Base-by-base conservation (phyloP, 2,329 filamentous ascomycete species). In the Dissoconium aciculare region DNA sequence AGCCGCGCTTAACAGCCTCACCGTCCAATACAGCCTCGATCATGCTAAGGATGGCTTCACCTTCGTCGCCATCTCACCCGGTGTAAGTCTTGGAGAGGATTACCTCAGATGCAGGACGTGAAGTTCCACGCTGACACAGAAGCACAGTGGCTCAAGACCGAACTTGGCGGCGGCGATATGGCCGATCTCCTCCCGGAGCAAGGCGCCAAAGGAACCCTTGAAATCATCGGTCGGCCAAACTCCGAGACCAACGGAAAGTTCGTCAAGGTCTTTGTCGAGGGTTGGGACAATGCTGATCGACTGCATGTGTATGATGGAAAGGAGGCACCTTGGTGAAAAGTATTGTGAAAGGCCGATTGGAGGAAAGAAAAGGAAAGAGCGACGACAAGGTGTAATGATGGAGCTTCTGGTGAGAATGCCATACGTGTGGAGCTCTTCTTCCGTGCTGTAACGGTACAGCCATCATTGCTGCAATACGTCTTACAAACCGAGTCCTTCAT, bases 171-270 rank as follows among this genome's bases (percentile, higher is more conserved):
- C 12, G 29, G 47, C 0, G 27, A 42, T 5, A 17, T 13, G 14
- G 62, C 63, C 4, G 60, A 66, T 39, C 44, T 66, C 2, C 44
- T 53, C 0, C 49, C 58, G 2, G 53, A 57, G 12, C 42, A 48
- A 1, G 60, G 62, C 4, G 54, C 55, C 0, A 45, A 53, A 5
- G 53, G 50, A 1, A 46, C 57, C 4, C 39, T 57, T 21, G 50
- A 55, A 2, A 67, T 71, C 36, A 50, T 75, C 1, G 40, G 61
- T 11, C 46, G 31, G n/a, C 14, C 53, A 5, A 57, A 49, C 0
- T 51, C 55, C 3, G 50, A 55, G 31, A 52, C 56, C 16, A 61
- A 54, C 38, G 63, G 63, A 9, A 69, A 60, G 38, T 74, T 69
- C 26, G 15, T 54, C 10, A 58, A 59, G 26, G 54, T 62, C 13